Base-by-base conservation (phyloP, 148 eudicot genomes). In the Rhododendron vialii region DNA sequence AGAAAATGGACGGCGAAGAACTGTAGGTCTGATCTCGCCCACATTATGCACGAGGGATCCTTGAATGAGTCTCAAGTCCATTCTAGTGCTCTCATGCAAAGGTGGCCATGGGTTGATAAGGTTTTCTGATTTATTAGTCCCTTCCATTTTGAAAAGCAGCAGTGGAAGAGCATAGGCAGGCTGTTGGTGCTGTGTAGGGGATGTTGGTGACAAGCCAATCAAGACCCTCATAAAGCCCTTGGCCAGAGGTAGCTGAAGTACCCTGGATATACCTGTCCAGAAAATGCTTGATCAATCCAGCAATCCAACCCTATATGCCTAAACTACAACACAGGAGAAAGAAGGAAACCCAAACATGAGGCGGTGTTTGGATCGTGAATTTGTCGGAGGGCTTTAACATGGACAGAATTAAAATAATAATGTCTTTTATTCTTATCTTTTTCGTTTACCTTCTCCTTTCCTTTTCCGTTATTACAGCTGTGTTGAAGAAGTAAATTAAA, bases 221-320 rank as follows among this genome's bases (percentile, higher is more conserved):
- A 38, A 94, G 93, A 82, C 96, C 95, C 84, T 92, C 95, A 38
- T 91, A 90, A 5, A 94, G 90, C 71, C 95, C 96, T 86, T 89
- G 89, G 24, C 94, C 94, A 55, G 93, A 88, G 9, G 93, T 88
- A 75, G 92, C 93, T 85, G 93, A 92, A 55, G 92, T 55, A 86
- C 92, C 89, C 89, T 94, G 94, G 43, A 94, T 90, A 69, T 92
- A 91, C 96, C 94, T 94, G 90, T 24, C 24, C 26, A 24, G 69
- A 7, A 63, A 63, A 57, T 57, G 69, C 1, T 41, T 24, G 69
- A 63, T 63, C 69, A 63, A 63, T 24, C 69, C 69, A 63, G 69
- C 69, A 63, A 22, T 24, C 26, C 26, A 63, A 63, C 69, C 28
- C 69, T 48, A 48, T 63, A 63, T 63, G 28, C 69, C 69, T 26